Evolutionary conservation across 2,329 filamentous ascomycete genomes (phyloP).

Genomic region (Colletotrichum melonis): DNA sequence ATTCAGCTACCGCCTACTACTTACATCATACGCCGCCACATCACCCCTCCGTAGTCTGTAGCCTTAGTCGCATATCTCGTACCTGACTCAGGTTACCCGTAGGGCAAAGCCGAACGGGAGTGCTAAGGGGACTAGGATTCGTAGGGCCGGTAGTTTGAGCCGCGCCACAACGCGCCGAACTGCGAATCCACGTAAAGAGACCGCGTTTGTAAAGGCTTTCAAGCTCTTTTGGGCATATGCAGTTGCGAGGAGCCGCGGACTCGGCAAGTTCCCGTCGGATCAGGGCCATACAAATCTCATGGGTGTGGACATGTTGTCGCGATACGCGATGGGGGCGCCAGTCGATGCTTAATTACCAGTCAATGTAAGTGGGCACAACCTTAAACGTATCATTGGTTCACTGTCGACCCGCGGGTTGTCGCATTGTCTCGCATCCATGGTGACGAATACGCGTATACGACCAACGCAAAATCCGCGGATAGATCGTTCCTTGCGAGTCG

Average conservation of each 20-base stretch:
- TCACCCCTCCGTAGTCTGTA: background rate
- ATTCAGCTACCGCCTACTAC: background rate
- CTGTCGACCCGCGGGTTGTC: background rate
- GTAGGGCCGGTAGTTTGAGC: background rate
- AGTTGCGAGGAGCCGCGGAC: background rate
- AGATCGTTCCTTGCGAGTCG: too few species aligned
- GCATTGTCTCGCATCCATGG: background rate
- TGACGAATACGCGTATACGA: conserved; percentile 29
- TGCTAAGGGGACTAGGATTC: background rate
- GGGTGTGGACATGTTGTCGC: background rate
- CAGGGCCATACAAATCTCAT: background rate
- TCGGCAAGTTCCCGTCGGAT: background rate
- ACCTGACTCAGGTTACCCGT: conserved; percentile 9
- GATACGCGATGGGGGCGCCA: background rate
- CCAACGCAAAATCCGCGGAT: background rate
- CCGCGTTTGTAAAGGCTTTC: background rate
- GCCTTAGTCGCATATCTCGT: background rate
- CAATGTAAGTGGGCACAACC: background rate
- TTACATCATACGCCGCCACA: conserved; percentile 12
- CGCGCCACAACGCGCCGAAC: conserved; percentile 5
- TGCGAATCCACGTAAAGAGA: background rate
- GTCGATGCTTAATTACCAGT: conserved; percentile 2
- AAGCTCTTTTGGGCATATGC: background rate
- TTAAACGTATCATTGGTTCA: background rate
- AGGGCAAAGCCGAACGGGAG: conserved; percentile 3